Conservation (phyloP, 768 basidiomycete species). For the Calocera viscosa region DNA sequence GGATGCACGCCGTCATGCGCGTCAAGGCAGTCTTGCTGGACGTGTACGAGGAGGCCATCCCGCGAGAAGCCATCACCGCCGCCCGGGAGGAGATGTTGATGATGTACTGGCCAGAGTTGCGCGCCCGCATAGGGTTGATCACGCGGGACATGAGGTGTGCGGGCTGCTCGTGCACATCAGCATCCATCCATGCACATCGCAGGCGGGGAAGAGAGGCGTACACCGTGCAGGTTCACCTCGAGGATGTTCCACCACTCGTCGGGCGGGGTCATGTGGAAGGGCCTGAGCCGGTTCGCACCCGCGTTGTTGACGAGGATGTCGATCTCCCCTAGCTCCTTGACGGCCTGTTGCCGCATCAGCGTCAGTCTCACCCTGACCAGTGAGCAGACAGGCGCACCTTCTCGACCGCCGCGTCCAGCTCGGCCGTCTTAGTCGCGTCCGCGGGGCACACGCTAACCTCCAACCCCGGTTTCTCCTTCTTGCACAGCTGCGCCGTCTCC, state of each 20-base stretch:
- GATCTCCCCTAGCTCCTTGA: conserved; percentile 2
- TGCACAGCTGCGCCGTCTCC: not conserved
- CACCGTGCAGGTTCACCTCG: conserved; percentile 5
- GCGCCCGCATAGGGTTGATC: conserved; percentile 4
- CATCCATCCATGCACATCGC: not conserved
- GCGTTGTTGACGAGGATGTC: conserved; percentile 7
- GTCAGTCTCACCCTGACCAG: not conserved
- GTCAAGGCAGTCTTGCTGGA: not conserved
- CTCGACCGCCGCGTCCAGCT: conserved; percentile 1
- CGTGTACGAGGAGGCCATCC: not conserved
- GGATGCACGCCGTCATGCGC: not conserved
- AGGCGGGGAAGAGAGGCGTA: not conserved
- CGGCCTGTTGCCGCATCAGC: not conserved
- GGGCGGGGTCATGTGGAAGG: conserved; percentile 4
- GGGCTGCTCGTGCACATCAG: not conserved
- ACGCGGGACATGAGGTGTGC: conserved; percentile 5
- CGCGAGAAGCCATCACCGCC: not conserved
- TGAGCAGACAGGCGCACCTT: not conserved
- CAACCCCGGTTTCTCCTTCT: not conserved
- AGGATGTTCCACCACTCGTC: conserved; percentile 7
- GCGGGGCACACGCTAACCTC: not conserved
- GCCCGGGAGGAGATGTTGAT: conserved; percentile 4
- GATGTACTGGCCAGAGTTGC: conserved; percentile 7
- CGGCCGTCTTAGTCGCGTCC: not conserved
- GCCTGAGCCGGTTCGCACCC: not conserved